A percentile compares a stretch with the other conserved stretches of the same genome.
Conservation (phyloP, 208 protist species). For the Leishmania major region DNA sequence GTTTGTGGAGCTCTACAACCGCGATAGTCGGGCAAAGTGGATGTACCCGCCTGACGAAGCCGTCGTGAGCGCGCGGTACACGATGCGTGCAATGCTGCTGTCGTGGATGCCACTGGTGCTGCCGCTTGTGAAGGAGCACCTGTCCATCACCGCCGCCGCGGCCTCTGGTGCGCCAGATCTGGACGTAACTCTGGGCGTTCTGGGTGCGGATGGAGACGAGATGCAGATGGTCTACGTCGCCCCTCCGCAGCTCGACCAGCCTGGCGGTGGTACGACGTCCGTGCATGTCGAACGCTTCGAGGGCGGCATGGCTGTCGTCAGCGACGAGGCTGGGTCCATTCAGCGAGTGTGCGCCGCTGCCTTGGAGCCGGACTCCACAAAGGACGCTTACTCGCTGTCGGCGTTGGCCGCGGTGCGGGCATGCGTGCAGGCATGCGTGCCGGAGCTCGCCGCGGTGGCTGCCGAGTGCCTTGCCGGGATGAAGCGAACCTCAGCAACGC, state of each 20-base stretch:
- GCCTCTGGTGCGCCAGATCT: background rate
- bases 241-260: slow-evolving; percentile 42
- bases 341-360: slow-evolving; percentile 47
- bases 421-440: slow-evolving; percentile 30
- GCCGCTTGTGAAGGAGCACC: slow-evolving; percentile 34
- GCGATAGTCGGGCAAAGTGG: slow-evolving; percentile 71
- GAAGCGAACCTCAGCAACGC: background rate
- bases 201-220: slow-evolving; percentile 86
- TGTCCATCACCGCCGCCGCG: slow-evolving; percentile 3
- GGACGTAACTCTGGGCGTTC: slow-evolving; percentile 53
- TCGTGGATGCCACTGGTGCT: slow-evolving; percentile 53
- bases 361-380: slow-evolving; percentile 58
- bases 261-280: slow-evolving; percentile 29
- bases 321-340: slow-evolving; percentile 42
- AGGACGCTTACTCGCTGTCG: slow-evolving; percentile 25
- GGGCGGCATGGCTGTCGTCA: slow-evolving; percentile 45
- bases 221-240: slow-evolving; percentile 51
- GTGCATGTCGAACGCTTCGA: slow-evolving; percentile 58
- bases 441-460: slow-evolving; percentile 23
- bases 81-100: slow-evolving; percentile 71
- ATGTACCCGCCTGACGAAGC: slow-evolving; percentile 71
- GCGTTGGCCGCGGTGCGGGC: slow-evolving; percentile 23
- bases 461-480: slow-evolving; percentile 19
- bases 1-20: slow-evolving; percentile 85
- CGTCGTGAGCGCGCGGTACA: slow-evolving; percentile 57